Base-by-base conservation (phyloP, 495 filamentous ascomycete genomes). In the Pseudoneurospora amorphoporcata region DNA sequence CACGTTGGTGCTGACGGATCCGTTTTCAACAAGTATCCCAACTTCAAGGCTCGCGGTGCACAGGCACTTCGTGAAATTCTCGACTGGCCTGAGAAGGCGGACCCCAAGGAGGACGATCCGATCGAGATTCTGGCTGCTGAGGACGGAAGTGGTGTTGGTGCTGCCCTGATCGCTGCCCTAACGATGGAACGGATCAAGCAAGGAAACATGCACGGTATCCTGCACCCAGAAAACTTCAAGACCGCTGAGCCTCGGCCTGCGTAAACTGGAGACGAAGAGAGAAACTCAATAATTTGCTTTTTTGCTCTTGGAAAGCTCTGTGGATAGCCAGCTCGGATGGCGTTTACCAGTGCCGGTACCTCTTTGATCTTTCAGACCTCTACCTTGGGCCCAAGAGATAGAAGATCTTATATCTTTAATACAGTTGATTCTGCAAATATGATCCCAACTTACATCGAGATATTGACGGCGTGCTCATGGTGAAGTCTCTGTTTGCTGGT, bases 11-110 rank as follows among this genome's bases (percentile, higher is more conserved):
- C 95, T 45, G 95, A 98, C 76, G 95, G 95, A 35, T 95, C 92
- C 12, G 94, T 98, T 58, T 98, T 98, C 86, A 97, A 97, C 86
- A 97, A 97, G 81, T 98, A 98, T 83, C 95, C 95, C 2, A 92
- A 97, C 82, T 98, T 98, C 87, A 95, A 97, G 87, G 88, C 88
- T 17, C 92, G 95, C 69, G 94, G 94, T 71, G 95, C 95, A 5
- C 86, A 89, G 76, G 95, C 95, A 29, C 89, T 98, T 29, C 90
- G 94, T 23, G 94, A 98, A 85, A 97, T 98, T 76, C 87, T 98
- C 14, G 94, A 95, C 82, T 98, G 95, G 95, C 86, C 89, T 3
- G 87, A 88, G 69, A 88, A 87, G 83, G 85, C 84, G 69, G 84
- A 78, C 73, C 73, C 80, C 5, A 87, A 77, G 76, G 91, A 92